These are phyloP conservation scores for Trichomonascaceae sp. DNA, from an alignment of 1,139 yeast species.

Conservation along the genomic window DNA sequence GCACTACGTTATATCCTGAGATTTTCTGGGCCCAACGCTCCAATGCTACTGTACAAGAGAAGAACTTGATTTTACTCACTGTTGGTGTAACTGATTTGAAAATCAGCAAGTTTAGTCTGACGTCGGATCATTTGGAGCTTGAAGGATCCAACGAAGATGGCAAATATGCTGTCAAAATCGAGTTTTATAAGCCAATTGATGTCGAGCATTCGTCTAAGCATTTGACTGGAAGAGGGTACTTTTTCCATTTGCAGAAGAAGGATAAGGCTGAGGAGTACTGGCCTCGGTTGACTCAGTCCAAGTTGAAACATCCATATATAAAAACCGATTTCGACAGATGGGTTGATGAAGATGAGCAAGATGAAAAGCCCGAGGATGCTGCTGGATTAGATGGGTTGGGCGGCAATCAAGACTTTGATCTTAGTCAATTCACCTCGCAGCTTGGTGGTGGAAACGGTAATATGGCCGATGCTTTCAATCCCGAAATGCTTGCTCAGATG, in stretches of 20 bases:
- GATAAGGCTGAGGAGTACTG: slow-evolving; percentile 67
- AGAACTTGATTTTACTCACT: slow-evolving; percentile 71
- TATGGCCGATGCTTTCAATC: slow-evolving; percentile 17
- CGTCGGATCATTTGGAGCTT: slow-evolving; percentile 52
- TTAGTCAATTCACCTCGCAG: slow-evolving; percentile 24
- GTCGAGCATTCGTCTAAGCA: slow-evolving; percentile 54
- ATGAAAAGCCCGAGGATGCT: slow-evolving; percentile 46
- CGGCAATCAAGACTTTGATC: slow-evolving; percentile 29
- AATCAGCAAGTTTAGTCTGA: slow-evolving; percentile 56
- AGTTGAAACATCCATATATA: slow-evolving; percentile 62
- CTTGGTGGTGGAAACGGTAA: slow-evolving; percentile 31
- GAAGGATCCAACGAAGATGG: slow-evolving; percentile 38
- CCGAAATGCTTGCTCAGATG: slow-evolving; percentile 5
- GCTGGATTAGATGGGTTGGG: slow-evolving; percentile 25
- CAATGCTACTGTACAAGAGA: slow-evolving; percentile 56
- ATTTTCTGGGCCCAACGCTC: slow-evolving; percentile 98
- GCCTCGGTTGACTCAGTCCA: slow-evolving; percentile 84
- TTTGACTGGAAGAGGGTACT: slow-evolving; percentile 67
- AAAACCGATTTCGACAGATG: slow-evolving; percentile 96
- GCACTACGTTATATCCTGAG: slow-evolving; percentile 20
- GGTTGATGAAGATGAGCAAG: slow-evolving; percentile 95
- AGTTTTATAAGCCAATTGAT: slow-evolving; percentile 68
- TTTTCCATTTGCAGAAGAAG: slow-evolving; percentile 67
- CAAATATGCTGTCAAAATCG: slow-evolving; percentile 54
- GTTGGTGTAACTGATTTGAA: slow-evolving; percentile 67